phyloP scores from a whole-genome alignment of 192 early-diverging fungal species.

The Phlyctochytrium arcticum region DNA sequence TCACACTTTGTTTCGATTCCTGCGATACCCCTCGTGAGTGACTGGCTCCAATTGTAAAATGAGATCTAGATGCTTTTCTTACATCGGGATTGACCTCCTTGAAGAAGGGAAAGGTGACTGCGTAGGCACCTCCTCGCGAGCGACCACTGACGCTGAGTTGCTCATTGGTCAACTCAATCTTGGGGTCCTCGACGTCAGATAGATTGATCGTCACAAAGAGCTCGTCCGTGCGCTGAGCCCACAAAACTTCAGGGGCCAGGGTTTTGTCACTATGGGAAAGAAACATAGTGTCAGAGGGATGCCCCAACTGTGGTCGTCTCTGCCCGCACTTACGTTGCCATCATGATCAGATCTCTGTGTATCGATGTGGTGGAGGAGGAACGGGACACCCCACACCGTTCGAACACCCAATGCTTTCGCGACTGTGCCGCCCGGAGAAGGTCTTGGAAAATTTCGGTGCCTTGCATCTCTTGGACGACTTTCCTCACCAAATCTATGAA shows the following conservation, averaged over 20 bases:
- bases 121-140: constrained; percentile 63
- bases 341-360: no score
- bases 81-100: constrained; percentile 69
- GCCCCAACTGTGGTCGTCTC: no score
- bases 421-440: no score
- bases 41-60: no score
- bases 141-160: constrained; percentile 65
- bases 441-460: no score
- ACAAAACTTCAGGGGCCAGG: constrained; percentile 69
- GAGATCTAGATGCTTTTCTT: constrained; percentile 7
- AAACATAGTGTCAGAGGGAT: no score
- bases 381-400: no score
- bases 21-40: constrained; percentile 19
- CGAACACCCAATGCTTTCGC: no score
- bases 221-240: constrained; percentile 83
- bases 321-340: no score
- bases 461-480: no score
- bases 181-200: constrained; percentile 56
- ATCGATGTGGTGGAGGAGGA: no score
- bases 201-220: constrained; percentile 82
- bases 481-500: no score
- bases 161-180: constrained; percentile 49
- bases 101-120: constrained; percentile 69
- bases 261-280: background rate
- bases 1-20: constrained; percentile 63